phyloP scores from a whole-genome alignment of 2,329 filamentous ascomycete genomes.

The Tolypocladium ovalisporum region DNA sequence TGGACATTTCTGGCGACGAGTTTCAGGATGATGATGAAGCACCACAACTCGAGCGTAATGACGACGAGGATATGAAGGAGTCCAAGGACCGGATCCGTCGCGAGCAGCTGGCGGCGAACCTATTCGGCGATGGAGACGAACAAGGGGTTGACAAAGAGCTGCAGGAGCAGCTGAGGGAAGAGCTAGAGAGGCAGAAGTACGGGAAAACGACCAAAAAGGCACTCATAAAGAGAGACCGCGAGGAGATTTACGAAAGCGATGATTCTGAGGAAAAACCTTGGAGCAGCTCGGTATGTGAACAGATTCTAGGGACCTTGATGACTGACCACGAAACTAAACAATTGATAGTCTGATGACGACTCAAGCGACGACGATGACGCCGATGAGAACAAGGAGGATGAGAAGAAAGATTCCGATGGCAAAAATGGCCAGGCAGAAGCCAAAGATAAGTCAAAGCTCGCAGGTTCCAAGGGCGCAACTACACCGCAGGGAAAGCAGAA shows the following conservation, averaged over 20 bases:
- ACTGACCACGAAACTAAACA: slow-evolving; percentile 8
- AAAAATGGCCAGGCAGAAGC: slow-evolving; percentile 40
- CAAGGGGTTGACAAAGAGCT: slow-evolving; percentile 64
- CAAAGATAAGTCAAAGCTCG: slow-evolving; percentile 40
- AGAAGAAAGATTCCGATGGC: slow-evolving; percentile 54
- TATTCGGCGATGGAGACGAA: slow-evolving; percentile 64
- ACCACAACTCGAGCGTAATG: slow-evolving; percentile 61
- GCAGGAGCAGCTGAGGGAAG: slow-evolving; percentile 57
- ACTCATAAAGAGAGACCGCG: slow-evolving; percentile 74
- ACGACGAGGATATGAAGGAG: slow-evolving; percentile 71
- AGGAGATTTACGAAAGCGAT: slow-evolving; percentile 75
- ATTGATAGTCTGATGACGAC: slow-evolving; percentile 37
- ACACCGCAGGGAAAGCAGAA: slow-evolving; percentile 39
- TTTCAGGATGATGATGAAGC: slow-evolving; percentile 88
- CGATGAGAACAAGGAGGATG: slow-evolving; percentile 39
- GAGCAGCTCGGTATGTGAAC: slow-evolving; percentile 23
- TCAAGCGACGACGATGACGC: slow-evolving; percentile 21
- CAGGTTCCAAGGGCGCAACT: slow-evolving; percentile 58
- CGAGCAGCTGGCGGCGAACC: slow-evolving; percentile 77
- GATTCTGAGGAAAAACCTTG: slow-evolving; percentile 32
- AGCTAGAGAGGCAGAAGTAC: slow-evolving; percentile 56
- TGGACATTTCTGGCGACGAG: slow-evolving; percentile 57
- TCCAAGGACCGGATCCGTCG: slow-evolving; percentile 62
- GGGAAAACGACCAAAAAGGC: slow-evolving; percentile 73
- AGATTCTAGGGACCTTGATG: not conserved